Conservation (phyloP, 495 filamentous ascomycete genomes). For the Penicillium lagena region DNA sequence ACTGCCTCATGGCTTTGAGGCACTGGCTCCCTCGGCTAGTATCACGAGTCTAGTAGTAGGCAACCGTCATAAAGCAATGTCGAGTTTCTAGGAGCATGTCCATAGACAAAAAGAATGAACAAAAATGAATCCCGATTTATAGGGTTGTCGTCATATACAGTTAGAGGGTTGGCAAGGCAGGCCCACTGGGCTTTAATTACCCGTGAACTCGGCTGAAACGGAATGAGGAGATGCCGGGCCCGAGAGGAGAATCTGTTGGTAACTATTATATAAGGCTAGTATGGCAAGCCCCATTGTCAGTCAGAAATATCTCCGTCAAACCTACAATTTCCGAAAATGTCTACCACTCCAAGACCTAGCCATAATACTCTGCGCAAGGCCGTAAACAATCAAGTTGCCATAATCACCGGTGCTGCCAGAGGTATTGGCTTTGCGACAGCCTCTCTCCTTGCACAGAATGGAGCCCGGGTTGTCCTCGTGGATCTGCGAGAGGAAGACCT, state of each 20-base stretch:
- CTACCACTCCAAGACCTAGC: constrained; percentile 8
- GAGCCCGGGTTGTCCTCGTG: constrained; percentile 28
- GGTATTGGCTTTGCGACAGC: constrained; percentile 27
- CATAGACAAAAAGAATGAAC: too few relatives aligned
- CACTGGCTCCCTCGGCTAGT: constrained; percentile 2
- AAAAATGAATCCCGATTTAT: too few relatives aligned
- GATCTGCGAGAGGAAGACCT: constrained; percentile 24
- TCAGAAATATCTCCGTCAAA: not conserved
- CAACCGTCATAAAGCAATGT: constrained; percentile 8
- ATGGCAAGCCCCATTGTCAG: too few relatives aligned
- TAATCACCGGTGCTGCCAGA: constrained; percentile 29
- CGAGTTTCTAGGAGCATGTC: constrained; percentile 1
- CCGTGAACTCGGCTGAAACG: not conserved
- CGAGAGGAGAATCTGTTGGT: not conserved
- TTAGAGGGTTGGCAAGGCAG: not conserved
- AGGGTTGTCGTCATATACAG: not conserved
- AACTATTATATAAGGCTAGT: too few relatives aligned
- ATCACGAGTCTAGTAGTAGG: not conserved
- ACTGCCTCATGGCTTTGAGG: constrained; percentile 22
- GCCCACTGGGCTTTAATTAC: too few relatives aligned
- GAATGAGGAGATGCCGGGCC: not conserved
- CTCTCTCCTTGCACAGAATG: constrained; percentile 21
- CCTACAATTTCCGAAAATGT: constrained; percentile 2
- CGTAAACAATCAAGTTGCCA: constrained; percentile 11
- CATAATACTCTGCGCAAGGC: not conserved